Evolutionary conservation across 768 basidiomycete species (phyloP).

Genomic region (Pisolithus microcarpus): DNA sequence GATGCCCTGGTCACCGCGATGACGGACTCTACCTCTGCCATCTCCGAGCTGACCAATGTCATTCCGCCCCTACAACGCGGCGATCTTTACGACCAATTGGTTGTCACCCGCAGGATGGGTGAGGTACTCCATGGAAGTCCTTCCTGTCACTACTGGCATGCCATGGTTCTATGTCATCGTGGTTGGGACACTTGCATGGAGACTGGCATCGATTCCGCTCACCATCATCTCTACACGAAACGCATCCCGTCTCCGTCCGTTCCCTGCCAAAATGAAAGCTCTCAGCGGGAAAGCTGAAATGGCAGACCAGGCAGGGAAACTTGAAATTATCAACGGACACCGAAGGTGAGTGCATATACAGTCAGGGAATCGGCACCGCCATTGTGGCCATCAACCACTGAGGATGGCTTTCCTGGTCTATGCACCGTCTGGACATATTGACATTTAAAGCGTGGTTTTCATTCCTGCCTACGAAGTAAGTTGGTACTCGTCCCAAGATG

Average conservation of each 20-base stretch:
- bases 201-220: conserved; percentile 53
- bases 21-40: conserved; percentile 8
- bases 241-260: conserved; percentile 34
- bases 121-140: conserved; percentile 55
- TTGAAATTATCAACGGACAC: conserved; percentile 26
- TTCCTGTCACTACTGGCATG: conserved; percentile 62
- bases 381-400: no score
- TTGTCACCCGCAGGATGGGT: conserved; percentile 63
- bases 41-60: conserved; percentile 19
- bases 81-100: conserved; percentile 59
- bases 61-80: conserved; percentile 58
- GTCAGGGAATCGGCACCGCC: no score
- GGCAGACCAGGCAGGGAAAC: conserved; percentile 35
- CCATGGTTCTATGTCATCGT: conserved; percentile 86
- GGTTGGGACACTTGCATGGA: conserved; percentile 53
- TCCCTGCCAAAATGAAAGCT: conserved; percentile 44
- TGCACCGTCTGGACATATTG: no score
- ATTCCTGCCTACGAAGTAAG: no score
- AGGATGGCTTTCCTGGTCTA: no score
- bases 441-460: no score
- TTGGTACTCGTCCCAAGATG: no score
- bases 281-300: conserved; percentile 37
- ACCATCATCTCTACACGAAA: conserved; percentile 50
- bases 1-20: conserved; percentile 2
- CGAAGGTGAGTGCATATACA: no score